Evolutionary conservation across 345 rosid genomes (phyloP), one percentile per base, ranked within the genome.

Genomic region (Mangifera indica): DNA sequence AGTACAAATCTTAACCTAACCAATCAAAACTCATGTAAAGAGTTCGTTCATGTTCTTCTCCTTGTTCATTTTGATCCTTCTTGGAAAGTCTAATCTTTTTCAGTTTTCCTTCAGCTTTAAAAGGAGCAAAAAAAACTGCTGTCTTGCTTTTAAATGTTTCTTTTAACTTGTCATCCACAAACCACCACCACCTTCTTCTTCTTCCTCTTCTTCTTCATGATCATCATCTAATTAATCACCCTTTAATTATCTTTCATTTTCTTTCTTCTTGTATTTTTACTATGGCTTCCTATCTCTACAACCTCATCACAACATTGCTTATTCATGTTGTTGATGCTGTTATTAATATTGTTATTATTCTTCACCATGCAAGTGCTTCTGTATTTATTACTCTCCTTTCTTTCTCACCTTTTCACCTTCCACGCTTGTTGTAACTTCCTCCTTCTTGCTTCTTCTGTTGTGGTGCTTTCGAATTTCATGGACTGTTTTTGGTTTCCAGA

Each of bases 351-450:
- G 8, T 6, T 37, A 37, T 37, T 37, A 37, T 37, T 37, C 9
- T 64, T 24, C 63, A 79, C 65, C 55, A 53, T 70, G 22, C 52
- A 24, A 73, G 73, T 84, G 88, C 88, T 85, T 84, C 85, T 71
- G 42, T 83, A 85, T 86, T 89, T 85, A 87, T 76, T 82, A 75
- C 75, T 49, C 71, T 77, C 89, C 80, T 81, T 79, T 84, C 74
- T 58, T 69, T 82, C 88, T 78, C 87, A 78, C 82, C 75, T 84
- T 84, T 81, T 78, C 83, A 71, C 42, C 77, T 69, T 64, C 55
- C 6, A 32, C 66, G 15, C 10, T 48, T 5, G 17, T 14, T 67
- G 6, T 44, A n/a, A 13, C 26, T 21, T 56, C 26, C 26, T 20
- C 14, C 10, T 22, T 11, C 37, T n/a, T 17, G 24, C 10, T 15